Evolutionary conservation across 2,329 filamentous ascomycete species (phyloP).

Genomic region (Clarireedia paspali): DNA sequence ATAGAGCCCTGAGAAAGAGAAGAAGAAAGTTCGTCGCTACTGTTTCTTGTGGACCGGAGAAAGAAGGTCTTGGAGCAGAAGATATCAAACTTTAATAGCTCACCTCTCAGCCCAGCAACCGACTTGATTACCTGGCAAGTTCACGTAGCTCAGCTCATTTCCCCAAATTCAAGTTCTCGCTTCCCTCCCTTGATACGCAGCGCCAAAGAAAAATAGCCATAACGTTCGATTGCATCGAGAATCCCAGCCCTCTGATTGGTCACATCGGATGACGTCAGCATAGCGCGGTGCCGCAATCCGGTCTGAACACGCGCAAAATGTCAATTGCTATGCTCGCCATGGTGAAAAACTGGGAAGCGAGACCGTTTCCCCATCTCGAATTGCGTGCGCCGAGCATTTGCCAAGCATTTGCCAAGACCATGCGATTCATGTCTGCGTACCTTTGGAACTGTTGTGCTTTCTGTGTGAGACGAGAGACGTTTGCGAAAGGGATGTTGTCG

Average conservation of each 20-base stretch:
- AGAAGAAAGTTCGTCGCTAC: neutral
- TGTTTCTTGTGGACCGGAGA: neutral
- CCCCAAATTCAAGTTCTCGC: no score
- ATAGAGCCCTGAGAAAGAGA: neutral
- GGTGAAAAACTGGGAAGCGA: neutral
- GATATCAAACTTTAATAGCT: neutral
- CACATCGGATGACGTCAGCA: neutral
- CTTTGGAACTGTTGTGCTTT: no score
- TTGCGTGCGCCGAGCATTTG: neutral
- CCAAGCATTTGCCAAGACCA: no score
- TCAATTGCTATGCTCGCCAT: neutral
- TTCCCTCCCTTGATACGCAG: neutral
- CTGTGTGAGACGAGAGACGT: no score
- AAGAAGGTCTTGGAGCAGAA: neutral
- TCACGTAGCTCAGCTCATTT: no score
- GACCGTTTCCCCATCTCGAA: neutral
- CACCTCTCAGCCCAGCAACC: neutral
- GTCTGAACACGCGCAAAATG: neutral
- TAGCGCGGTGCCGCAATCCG: neutral
- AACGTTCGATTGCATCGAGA: neutral
- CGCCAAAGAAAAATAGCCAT: neutral
- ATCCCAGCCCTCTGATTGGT: neutral
- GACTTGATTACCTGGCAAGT: no score
- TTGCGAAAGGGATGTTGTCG: no score
- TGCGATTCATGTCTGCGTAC: no score